These are phyloP conservation scores for Ascomycota sp. DNA, from an alignment of 2,329 filamentous ascomycete species.

Conservation along the genomic window DNA sequence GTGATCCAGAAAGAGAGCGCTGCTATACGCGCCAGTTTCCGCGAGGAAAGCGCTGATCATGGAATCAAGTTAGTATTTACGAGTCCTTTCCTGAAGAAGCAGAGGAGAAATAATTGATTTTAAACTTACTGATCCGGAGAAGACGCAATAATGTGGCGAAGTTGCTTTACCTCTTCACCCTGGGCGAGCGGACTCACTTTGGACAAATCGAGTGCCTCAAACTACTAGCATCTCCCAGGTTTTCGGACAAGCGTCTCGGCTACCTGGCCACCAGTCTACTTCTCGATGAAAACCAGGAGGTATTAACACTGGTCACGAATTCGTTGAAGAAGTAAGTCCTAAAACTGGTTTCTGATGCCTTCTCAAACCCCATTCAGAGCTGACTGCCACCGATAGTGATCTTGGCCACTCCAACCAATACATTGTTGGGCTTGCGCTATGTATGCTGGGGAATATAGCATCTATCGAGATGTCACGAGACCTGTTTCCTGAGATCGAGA, in stretches of 20 bases:
- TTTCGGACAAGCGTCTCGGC: slow-evolving; percentile 90
- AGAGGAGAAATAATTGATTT: no score
- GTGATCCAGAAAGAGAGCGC: slow-evolving; percentile 99
- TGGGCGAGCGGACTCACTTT: slow-evolving; percentile 94
- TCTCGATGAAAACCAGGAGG: slow-evolving; percentile 95
- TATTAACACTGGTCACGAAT: slow-evolving; percentile 90
- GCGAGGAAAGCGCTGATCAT: slow-evolving; percentile 87
- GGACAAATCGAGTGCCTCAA: slow-evolving; percentile 99
- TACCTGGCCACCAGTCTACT: slow-evolving; percentile 92
- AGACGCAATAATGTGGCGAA: slow-evolving; percentile 99
- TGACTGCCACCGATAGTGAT: slow-evolving; percentile 38
- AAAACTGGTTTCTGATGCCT: slow-evolving; percentile 1
- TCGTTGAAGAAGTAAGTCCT: slow-evolving; percentile 73
- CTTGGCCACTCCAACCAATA: slow-evolving; percentile 96
- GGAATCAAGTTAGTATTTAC: slow-evolving; percentile 50
- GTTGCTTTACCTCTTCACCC: slow-evolving; percentile 90
- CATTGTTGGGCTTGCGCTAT: slow-evolving; percentile 87
- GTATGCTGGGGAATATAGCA: slow-evolving; percentile 92
- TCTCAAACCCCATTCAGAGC: not conserved
- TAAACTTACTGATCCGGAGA: not conserved
- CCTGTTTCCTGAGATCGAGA: slow-evolving; percentile 89
- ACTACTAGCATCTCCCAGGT: slow-evolving; percentile 84
- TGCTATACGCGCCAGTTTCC: slow-evolving; percentile 88
- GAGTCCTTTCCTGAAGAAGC: no score
- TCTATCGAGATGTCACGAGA: slow-evolving; percentile 97